These are phyloP conservation scores for Ceratobasidium sp. DNA, from an alignment of 1,284 basidiomycete genomes.

Conservation along the genomic window DNA sequence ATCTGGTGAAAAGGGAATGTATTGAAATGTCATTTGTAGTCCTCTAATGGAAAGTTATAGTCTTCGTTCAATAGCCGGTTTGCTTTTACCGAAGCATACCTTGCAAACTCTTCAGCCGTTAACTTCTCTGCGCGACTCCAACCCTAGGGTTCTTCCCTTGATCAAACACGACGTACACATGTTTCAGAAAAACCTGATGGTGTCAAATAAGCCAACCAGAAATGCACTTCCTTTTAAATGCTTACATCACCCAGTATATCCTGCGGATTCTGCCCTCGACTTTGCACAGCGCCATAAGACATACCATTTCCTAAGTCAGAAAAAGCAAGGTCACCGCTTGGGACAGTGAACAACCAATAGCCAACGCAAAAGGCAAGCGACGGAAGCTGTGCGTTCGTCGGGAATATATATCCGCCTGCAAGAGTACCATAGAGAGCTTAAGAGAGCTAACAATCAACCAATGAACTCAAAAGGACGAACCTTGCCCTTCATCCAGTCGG, in stretches of 20 bases:
- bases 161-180: constrained; percentile 49
- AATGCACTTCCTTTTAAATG: background rate
- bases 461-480: constrained; percentile 3
- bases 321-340: constrained; percentile 44
- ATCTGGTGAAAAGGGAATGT: constrained; percentile 43
- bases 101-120: background rate
- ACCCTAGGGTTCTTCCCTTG: constrained; percentile 41
- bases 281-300: constrained; percentile 47
- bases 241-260: constrained; percentile 49
- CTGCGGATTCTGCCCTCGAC: constrained; percentile 47
- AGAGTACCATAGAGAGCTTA: no score
- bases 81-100: no score
- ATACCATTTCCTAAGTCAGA: constrained; percentile 46
- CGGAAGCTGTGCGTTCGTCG: constrained; percentile 38
- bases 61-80: background rate
- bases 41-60: no score
- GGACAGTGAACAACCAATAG: constrained; percentile 36
- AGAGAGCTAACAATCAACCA: no score
- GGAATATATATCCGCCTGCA: constrained; percentile 45
- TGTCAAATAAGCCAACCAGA: background rate
- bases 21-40: no score
- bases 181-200: constrained; percentile 47
- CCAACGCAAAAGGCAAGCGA: constrained; percentile 42
- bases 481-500: constrained; percentile 36
- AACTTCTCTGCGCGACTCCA: constrained; percentile 44